Evolutionary conservation across 345 rosid genomes (phyloP).

Genomic region (Noccaea bulbosa): DNA sequence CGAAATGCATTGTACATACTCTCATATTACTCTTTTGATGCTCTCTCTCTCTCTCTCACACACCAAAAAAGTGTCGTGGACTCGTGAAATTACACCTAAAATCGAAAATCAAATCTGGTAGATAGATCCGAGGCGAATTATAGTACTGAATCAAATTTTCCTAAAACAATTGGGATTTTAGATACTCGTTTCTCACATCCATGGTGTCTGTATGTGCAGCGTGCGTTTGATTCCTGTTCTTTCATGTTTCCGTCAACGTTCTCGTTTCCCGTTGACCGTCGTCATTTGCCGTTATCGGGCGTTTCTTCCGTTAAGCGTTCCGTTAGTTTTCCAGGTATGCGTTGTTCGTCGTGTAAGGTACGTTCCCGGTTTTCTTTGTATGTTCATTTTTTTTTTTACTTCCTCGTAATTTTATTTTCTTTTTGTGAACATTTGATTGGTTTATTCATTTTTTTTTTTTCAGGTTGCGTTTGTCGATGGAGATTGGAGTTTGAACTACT

Average conservation of each 20-base stretch:
- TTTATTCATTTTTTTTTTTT: neutral
- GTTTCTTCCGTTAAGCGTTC: neutral
- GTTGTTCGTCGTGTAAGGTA: slow-evolving; percentile 38
- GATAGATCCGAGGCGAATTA: slow-evolving; percentile 2
- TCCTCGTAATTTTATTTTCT: neutral
- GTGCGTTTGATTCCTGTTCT: slow-evolving; percentile 16
- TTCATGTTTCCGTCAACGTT: slow-evolving; percentile 33
- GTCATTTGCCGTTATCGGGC: slow-evolving; percentile 12
- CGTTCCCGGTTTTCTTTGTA: neutral
- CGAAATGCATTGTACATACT: slow-evolving; percentile 40
- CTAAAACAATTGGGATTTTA: neutral
- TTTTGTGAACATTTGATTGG: neutral
- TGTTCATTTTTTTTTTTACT: neutral
- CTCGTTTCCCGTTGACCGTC: slow-evolving; percentile 19
- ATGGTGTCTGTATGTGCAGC: slow-evolving; percentile 35
- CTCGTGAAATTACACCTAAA: neutral
- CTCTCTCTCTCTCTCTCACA: neutral
- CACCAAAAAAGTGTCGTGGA: neutral
- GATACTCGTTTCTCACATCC: neutral
- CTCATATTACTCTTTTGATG: slow-evolving; percentile 31
- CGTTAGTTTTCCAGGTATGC: slow-evolving; percentile 34
- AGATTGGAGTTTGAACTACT: slow-evolving; percentile 27
- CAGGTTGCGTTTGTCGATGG: slow-evolving; percentile 31
- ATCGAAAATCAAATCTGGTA: slow-evolving; percentile 11
- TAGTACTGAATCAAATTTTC: slow-evolving; percentile 5